A percentile compares a stretch with the other conserved stretches of the same genome.
Conservation (phyloP, 495 filamentous ascomycete genomes). For the Penicillium robsamsonii region DNA sequence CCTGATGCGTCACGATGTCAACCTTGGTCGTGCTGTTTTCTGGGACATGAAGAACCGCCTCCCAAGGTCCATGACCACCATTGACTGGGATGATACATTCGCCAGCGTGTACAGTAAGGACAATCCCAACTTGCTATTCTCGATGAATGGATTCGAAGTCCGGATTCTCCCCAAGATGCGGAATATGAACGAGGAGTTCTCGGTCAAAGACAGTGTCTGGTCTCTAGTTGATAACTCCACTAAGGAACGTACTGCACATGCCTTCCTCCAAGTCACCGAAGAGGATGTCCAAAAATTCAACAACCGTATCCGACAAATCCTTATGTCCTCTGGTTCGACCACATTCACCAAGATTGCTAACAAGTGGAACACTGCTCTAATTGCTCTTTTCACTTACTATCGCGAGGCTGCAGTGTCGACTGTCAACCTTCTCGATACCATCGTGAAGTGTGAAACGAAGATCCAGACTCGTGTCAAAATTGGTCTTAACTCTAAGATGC, state of each 20-base stretch:
- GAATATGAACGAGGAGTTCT: conserved; percentile 94
- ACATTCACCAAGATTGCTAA: conserved; percentile 99
- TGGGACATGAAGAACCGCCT: conserved; percentile 99
- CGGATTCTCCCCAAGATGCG: conserved; percentile 94
- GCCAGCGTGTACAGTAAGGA: conserved; percentile 98
- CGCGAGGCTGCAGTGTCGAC: conserved; percentile 98
- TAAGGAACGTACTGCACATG: conserved; percentile 96
- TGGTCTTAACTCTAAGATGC: conserved; percentile 99
- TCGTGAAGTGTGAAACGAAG: conserved; percentile 99
- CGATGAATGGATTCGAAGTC: conserved; percentile 98
- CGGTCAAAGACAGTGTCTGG: conserved; percentile 97
- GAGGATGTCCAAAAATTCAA: conserved; percentile 99
- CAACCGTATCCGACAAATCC: conserved; percentile 95
- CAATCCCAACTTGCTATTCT: conserved; percentile 96
- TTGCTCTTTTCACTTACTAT: conserved; percentile 99
- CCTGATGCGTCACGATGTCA: conserved; percentile 98
- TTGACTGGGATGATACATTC: conserved; percentile 99
- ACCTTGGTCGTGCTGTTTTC: conserved; percentile 95
- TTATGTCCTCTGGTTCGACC: conserved; percentile 98
- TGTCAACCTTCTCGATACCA: conserved; percentile 92
- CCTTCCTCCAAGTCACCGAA: conserved; percentile 97
- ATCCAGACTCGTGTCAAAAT: conserved; percentile 99
- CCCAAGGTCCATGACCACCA: conserved; percentile 90
- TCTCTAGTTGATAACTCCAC: conserved; percentile 92
- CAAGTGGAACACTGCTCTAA: conserved; percentile 98